phyloP scores from a whole-genome alignment of 257 asterid genomes.

The Osmanthus fragrans region DNA sequence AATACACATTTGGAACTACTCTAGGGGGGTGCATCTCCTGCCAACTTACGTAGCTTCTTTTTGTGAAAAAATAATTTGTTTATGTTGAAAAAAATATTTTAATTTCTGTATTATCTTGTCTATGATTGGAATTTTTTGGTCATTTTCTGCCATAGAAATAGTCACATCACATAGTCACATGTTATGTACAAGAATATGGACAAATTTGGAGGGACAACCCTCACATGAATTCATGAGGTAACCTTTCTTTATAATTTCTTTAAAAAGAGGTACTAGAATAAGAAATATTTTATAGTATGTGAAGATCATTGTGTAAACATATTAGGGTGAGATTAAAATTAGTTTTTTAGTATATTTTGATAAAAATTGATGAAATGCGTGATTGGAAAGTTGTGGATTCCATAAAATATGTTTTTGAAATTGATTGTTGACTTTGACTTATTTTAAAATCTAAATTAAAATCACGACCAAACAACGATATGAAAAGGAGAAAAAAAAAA shows the following conservation, averaged over 20 bases:
- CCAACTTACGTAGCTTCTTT: neutral
- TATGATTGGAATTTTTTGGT: conserved; percentile 15
- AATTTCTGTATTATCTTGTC: conserved; percentile 6
- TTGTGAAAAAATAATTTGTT: neutral
- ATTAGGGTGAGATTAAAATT: too few relatives aligned
- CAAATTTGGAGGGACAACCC: conserved; percentile 33
- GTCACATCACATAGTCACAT: conserved; percentile 34
- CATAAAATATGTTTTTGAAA: too few relatives aligned
- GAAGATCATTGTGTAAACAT: neutral
- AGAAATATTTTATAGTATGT: neutral
- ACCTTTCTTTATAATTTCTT: conserved; percentile 8
- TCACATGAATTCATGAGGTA: conserved; percentile 33
- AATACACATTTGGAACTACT: neutral
- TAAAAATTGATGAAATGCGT: too few relatives aligned
- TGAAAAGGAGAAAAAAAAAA: neutral
- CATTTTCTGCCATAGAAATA: conserved; percentile 10
- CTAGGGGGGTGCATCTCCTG: neutral
- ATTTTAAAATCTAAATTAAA: too few relatives aligned
- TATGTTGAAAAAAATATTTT: neutral
- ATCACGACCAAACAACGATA: too few relatives aligned
- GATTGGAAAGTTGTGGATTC: too few relatives aligned
- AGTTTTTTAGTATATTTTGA: too few relatives aligned
- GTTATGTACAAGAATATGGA: conserved; percentile 38
- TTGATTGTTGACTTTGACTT: too few relatives aligned
- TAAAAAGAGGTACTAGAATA: neutral